A percentile compares a stretch with the other conserved stretches of the same genome.
phyloP scores from a whole-genome alignment of 164 flowering plant genomes.

The Euptelea pleiosperma region DNA sequence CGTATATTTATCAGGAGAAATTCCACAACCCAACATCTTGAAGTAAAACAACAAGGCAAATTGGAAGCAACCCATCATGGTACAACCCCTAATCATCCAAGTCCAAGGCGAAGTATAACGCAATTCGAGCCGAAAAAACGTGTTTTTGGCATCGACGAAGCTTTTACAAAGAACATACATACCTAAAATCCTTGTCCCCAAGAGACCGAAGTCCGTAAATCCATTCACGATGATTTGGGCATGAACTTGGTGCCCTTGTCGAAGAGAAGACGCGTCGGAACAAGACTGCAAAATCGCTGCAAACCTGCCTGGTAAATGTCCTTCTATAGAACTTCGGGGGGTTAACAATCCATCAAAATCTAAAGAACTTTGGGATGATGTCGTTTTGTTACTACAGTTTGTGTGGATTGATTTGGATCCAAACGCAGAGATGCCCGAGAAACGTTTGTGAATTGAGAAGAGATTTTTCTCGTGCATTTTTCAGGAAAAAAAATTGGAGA shows the following conservation, averaged over 20 bases:
- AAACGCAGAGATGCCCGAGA: background rate
- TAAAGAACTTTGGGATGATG: background rate
- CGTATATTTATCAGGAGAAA: constrained; percentile 71
- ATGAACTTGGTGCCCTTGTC: constrained; percentile 51
- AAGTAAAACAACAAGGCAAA: constrained; percentile 62
- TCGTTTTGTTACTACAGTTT: constrained; percentile 2
- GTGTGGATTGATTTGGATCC: constrained; percentile 1
- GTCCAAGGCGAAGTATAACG: constrained; percentile 59
- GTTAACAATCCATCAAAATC: constrained; percentile 5
- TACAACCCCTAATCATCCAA: constrained; percentile 84
- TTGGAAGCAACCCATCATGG: constrained; percentile 43
- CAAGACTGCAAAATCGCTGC: constrained; percentile 34
- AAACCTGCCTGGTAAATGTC: constrained; percentile 17
- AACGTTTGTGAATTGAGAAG: constrained; percentile 1
- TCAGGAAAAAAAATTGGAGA: too few species aligned
- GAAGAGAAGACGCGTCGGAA: constrained; percentile 27
- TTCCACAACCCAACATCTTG: constrained; percentile 67
- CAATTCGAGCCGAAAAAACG: constrained; percentile 43
- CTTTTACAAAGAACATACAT: constrained; percentile 58
- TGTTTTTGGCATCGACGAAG: constrained; percentile 40
- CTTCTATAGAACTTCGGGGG: constrained; percentile 13
- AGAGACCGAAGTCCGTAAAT: constrained; percentile 16
- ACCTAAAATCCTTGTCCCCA: constrained; percentile 53
- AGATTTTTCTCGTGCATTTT: constrained; percentile 6
- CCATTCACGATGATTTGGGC: constrained; percentile 61